Base-by-base conservation (phyloP, 140 eudicot species). In the Stevia rebaudiana region DNA sequence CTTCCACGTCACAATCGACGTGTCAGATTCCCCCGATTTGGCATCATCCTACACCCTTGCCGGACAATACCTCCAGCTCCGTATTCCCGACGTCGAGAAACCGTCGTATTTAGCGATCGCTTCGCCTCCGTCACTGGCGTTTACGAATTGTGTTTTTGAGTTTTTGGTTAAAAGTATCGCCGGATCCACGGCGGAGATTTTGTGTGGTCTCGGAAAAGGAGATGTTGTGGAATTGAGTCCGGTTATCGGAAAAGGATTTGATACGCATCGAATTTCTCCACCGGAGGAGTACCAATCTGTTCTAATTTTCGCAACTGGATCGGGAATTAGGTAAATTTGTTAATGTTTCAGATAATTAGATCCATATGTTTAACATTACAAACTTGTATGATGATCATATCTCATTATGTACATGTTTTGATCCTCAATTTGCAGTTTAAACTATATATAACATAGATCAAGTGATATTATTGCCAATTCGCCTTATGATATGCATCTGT, bases 11-110 rank as follows among this genome's bases (percentile, higher is more conserved):
- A 58, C 80, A 46, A 55, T 92, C 74, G 96, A 88, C 90, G 95
- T 92, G 1, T 88, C 98, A 10, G 81, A 81, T 4, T 51, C 90
- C 0, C 79, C 96, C 11, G 79, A 83, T 44, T 68, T 92, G 53
- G 87, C 94, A 6, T 37, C 83, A 12, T 75, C 99, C 0, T 75
- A 92, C 75, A 77, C 89, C 28, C 61, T 59, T 3, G 70, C 99
- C n/a, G 97, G 99, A 6, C 99, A 92, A 74, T 92, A 88, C 44
- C 79, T 92, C 7, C 99, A 92, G 78, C 79, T 92, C 23, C 83
- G 96, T 3, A 68, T 88, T 0, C 87, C 88, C 23, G 76, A 83
- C 53, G 80, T 75, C 5, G 78, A 80, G 43, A 88, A 78, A 39
- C 90, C 96, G 4, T 61, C 94, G 40, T 83, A 85, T 63, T 72